Conservation (phyloP, 2,329 filamentous ascomycete species). For the Ophiostoma pallidulum region DNA sequence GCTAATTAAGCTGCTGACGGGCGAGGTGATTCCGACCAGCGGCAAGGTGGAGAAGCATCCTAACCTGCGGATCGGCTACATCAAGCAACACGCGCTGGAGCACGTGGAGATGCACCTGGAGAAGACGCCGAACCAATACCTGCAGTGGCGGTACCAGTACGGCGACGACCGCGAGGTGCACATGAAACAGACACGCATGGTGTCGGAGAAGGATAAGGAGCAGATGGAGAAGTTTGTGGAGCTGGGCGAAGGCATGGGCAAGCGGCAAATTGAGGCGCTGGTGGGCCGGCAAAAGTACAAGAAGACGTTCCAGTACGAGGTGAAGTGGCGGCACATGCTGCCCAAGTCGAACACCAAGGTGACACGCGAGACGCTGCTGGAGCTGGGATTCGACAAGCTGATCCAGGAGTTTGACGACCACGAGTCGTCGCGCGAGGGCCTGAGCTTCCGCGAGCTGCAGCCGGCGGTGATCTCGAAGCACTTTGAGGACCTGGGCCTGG, state of each 20-base stretch:
- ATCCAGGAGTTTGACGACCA: conserved; percentile 98
- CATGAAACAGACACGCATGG: conserved; percentile 90
- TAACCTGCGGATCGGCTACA: conserved; percentile 97
- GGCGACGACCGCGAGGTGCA: conserved; percentile 95
- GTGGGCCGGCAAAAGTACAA: conserved; percentile 98
- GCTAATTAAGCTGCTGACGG: conserved; percentile 92
- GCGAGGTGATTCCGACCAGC: conserved; percentile 71
- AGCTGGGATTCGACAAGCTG: conserved; percentile 83
- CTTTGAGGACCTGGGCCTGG: conserved; percentile 92
- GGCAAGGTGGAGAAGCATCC: conserved; percentile 97
- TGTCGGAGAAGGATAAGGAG: conserved; percentile 73
- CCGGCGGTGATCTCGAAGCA: conserved; percentile 94
- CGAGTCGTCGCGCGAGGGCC: conserved; percentile 95
- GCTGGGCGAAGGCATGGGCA: conserved; percentile 69
- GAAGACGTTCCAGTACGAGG: conserved; percentile 98
- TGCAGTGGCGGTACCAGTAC: conserved; percentile 97
- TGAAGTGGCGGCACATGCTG: conserved; percentile 83
- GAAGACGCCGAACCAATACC: conserved; percentile 97
- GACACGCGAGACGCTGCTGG: conserved; percentile 79
- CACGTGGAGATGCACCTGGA: conserved; percentile 99
- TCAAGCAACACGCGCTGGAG: conserved; percentile 97
- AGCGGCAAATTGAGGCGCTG: conserved; percentile 70
- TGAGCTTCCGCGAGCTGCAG: conserved; percentile 88
- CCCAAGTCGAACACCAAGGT: conserved; percentile 92
- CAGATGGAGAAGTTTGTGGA: conserved; percentile 92